A percentile compares a stretch with the other conserved stretches of the same genome.
Conservation (phyloP, 371 early-diverging fungal genomes). For the Actinomortierella ambigua region DNA sequence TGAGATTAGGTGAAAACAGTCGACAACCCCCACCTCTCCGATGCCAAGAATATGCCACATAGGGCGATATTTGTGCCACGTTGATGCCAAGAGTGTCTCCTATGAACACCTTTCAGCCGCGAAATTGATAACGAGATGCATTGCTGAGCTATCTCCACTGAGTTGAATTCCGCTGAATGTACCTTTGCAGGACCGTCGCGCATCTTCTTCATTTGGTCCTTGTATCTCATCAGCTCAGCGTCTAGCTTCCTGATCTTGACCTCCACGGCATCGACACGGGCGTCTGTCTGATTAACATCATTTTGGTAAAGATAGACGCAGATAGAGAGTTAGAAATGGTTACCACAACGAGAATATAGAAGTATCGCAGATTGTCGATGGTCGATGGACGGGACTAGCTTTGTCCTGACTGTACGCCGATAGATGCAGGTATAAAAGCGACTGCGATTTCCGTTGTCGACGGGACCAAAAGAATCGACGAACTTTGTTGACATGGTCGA, state of each 20-base stretch:
- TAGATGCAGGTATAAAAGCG: no score
- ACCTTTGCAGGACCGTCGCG: conserved; percentile 93
- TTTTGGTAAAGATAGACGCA: no score
- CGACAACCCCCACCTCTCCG: no score
- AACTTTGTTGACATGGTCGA: no score
- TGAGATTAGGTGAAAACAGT: no score
- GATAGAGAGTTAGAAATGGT: no score
- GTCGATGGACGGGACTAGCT: no score
- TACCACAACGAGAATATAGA: no score
- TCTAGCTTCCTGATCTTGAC: conserved; percentile 93
- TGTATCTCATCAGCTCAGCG: conserved; percentile 87
- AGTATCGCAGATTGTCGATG: no score
- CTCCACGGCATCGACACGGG: conserved; percentile 84
- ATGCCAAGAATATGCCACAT: neutral
- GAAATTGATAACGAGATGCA: conserved; percentile 3
- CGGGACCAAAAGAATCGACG: no score
- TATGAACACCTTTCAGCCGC: neutral
- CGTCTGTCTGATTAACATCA: conserved; percentile 70
- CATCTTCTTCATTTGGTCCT: conserved; percentile 93
- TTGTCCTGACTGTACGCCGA: no score
- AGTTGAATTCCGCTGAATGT: conserved; percentile 10
- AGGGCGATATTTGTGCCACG: neutral
- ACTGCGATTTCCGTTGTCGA: no score
- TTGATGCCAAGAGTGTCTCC: conserved; percentile 2
- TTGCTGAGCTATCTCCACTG: neutral